Base-by-base conservation (phyloP, 495 filamentous ascomycete species). In the Choiromyces venosus region DNA sequence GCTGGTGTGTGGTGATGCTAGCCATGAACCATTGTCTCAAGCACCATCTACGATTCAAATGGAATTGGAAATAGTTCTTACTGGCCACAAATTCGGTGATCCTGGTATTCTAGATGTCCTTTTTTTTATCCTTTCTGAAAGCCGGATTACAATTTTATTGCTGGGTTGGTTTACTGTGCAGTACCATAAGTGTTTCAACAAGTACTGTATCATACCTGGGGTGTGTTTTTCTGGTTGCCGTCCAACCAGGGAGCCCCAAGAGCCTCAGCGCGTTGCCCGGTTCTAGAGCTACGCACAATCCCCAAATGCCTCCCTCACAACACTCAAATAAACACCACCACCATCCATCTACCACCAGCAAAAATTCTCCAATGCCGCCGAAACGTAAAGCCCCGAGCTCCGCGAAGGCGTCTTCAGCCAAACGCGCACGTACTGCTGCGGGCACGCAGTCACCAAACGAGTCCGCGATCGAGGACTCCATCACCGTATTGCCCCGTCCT, bases 351-450 rank as follows among this genome's bases (percentile, higher is more conserved):
- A 21, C 35, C 16, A 65, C 65, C 33, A n/a, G 42, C 21, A 35
- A 33, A 21, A 35, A 44, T 39, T 10, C 33, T n/a, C 19, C 69
- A 66, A 78, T 78, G 76, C 76, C 76, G 1, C 71, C 75, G 2
- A 78, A 78, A 68, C 76, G 76, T 36, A 78, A 78, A 35, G 70
- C 35, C 35, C 52, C 75, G 2, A 65, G 68, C 36, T 71, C 75
- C 1, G 68, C 69, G 16, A 56, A 67, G 36, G 65, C 70, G 12
- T 52, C 76, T 36, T 71, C 70, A 3, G 70, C 75, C 8, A 78
- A 78, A 52, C 70, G 76, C 16, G 71, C 68, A n/a, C 75, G 76
- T 37, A 77, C 76, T 29, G 67, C 76, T 35, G 68, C 75, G 21
- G 44, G 70, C 8, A 40, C 67, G 4, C 36, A 61, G 33, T 61